Evolutionary conservation across 768 basidiomycete genomes (phyloP).

Genomic region (Phaeotremella fagi): DNA sequence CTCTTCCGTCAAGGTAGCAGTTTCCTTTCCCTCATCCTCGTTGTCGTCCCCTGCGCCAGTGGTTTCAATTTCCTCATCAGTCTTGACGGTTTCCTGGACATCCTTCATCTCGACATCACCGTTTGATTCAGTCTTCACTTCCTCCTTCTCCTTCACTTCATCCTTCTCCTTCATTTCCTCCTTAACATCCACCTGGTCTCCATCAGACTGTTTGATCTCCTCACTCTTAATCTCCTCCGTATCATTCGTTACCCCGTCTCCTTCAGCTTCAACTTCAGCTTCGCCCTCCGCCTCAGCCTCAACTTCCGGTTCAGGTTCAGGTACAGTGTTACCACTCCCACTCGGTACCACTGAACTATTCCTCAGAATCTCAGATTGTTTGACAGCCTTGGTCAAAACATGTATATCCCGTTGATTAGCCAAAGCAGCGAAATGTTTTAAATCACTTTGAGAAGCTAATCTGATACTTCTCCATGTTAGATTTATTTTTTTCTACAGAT

Average conservation of each 20-base stretch:
- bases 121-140: not conserved
- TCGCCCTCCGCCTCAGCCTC: not conserved
- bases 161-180: conserved; percentile 1
- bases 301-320: no score
- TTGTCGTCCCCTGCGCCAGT: no score
- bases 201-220: not conserved
- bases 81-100: no score
- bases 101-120: no score
- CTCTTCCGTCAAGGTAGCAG: no score
- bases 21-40: no score
- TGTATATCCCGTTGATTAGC: conserved; percentile 20
- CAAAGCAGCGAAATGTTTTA: conserved; percentile 20
- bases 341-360: no score
- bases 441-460: conserved; percentile 18
- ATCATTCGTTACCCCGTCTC: not conserved
- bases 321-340: no score
- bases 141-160: conserved; percentile 3
- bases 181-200: not conserved
- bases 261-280: conserved; percentile 1
- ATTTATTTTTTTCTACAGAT: conserved; percentile 19
- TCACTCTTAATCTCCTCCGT: not conserved
- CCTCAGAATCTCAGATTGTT: conserved; percentile 4
- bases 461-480: conserved; percentile 32
- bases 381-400: conserved; percentile 17
- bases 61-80: no score